Base-by-base conservation (phyloP, 2,329 filamentous ascomycete genomes). In the Verticillium alfalfae region DNA sequence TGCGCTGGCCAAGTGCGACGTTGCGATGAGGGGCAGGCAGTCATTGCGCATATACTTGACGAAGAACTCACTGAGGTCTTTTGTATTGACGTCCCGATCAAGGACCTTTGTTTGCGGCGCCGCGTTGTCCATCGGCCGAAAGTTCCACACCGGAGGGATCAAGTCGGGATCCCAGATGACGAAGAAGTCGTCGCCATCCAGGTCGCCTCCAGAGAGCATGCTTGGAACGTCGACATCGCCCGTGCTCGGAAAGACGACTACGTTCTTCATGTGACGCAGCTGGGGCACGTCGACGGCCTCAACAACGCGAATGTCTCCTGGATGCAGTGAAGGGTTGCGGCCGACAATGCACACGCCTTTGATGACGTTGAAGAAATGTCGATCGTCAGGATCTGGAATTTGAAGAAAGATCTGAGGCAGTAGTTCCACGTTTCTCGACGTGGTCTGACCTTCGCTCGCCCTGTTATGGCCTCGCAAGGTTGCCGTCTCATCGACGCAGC, bases 131-230 rank as follows among this genome's bases (percentile, higher is more conserved):
- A 98, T 97, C 0, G 95, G 88, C 0, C 83, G 77, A 38, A 84
- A 79, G 66, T 95, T 91, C 85, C 90, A 91, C 58, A 84, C 76
- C 1, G 74, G 66, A 0, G 92, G 92, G 34, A 96, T 79, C 7
- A 99, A 78, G 15, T 85, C 83, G 26, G 81, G 72, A 67, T 99
- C 93, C 94, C 95, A 99, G 56, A 97, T 89, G 5, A 98, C 87
- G 61, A 98, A 88, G 71, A 93, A 99, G 71, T 99, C 95, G 69
- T 99, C 95, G 0, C 95, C 95, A 70, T 99, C 95, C 0, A 99
- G 82, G 70, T 99, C 95, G 0, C 95, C 95, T 2, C 95, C 95
- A 4, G 95, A 97, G 66, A 95, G 93, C 94, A 98, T 98, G 69
- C 90, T 93, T 1, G 93, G 87, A 26, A 99, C 78, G 65, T 96